Evolutionary conservation across 495 filamentous ascomycete genomes (phyloP).

Genomic region (Neurospora africana): DNA sequence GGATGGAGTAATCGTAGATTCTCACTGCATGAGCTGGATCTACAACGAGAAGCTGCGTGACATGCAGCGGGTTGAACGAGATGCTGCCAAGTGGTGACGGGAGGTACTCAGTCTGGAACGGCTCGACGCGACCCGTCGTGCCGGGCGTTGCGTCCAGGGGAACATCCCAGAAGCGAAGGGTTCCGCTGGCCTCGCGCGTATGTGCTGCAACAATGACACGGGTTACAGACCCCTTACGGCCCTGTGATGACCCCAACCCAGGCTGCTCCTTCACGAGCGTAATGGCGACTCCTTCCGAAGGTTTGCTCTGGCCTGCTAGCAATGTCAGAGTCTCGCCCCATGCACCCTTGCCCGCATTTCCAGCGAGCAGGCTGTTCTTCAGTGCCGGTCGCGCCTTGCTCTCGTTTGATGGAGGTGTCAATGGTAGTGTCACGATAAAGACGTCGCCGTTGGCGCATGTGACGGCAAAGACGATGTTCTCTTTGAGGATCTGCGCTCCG

Average conservation of each 20-base stretch:
- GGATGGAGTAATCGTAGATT: conserved; percentile 43
- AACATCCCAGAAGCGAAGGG: conserved; percentile 37
- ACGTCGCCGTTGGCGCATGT: conserved; percentile 61
- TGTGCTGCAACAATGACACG: conserved; percentile 41
- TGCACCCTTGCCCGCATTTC: conserved; percentile 40
- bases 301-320: conserved; percentile 47
- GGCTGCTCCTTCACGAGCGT: conserved; percentile 44
- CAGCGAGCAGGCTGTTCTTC: conserved; percentile 30
- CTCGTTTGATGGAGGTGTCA: conserved; percentile 58
- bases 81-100: conserved; percentile 55
- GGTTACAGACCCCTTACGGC: conserved; percentile 24
- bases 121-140: conserved; percentile 33
- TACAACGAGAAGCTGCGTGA: conserved; percentile 55
- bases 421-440: conserved; percentile 60
- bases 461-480: conserved; percentile 58
- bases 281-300: conserved; percentile 56
- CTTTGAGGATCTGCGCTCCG: conserved; percentile 48
- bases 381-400: conserved; percentile 41
- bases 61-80: conserved; percentile 58
- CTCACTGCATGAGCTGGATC: conserved; percentile 59
- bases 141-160: conserved; percentile 28
- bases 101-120: conserved; percentile 55
- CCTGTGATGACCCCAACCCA: background rate
- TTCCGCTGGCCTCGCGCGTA: conserved; percentile 57
- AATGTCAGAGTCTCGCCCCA: conserved; percentile 52